Evolutionary conservation across 129 eudicot species (phyloP).

Genomic region (Centrapalus pauciflorus): DNA sequence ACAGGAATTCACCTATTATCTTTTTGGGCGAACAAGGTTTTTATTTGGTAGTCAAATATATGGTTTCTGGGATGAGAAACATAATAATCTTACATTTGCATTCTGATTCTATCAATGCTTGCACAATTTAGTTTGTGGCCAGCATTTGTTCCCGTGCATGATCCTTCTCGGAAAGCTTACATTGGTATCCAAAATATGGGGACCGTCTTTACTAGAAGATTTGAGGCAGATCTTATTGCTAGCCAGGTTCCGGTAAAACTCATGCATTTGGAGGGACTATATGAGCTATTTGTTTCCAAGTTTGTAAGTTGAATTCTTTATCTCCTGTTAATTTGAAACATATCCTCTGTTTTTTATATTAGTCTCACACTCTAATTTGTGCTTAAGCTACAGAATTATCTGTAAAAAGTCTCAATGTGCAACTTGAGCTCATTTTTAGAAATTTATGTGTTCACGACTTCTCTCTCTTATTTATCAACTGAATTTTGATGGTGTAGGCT

Average conservation of each 20-base stretch:
- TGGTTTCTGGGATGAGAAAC: too few relatives aligned
- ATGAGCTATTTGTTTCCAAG: constrained; percentile 87
- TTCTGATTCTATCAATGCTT: constrained; percentile 18
- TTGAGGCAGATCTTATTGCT: constrained; percentile 88
- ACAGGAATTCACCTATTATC: background rate
- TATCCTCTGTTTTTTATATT: too few relatives aligned
- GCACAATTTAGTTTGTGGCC: constrained; percentile 83
- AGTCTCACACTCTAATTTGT: too few relatives aligned
- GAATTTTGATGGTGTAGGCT: constrained; percentile 39
- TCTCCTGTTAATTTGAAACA: background rate
- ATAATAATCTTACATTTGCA: constrained; percentile 1
- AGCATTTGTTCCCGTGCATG: constrained; percentile 98
- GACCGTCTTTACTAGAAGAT: constrained; percentile 86
- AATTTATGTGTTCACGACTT: background rate
- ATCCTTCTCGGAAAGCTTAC: constrained; percentile 84
- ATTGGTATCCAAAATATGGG: constrained; percentile 98
- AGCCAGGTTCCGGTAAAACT: constrained; percentile 96
- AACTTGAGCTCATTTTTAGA: background rate
- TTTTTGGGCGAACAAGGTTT: too few relatives aligned
- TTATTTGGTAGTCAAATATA: too few relatives aligned
- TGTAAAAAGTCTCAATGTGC: background rate
- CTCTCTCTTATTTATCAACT: constrained; percentile 6
- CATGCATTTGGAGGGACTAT: constrained; percentile 96
- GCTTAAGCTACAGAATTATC: too few relatives aligned
- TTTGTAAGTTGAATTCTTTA: constrained; percentile 53